A percentile compares a stretch with the other conserved stretches of the same genome.
phyloP scores from a whole-genome alignment of 345 rosid species.

The Populus alba region DNA sequence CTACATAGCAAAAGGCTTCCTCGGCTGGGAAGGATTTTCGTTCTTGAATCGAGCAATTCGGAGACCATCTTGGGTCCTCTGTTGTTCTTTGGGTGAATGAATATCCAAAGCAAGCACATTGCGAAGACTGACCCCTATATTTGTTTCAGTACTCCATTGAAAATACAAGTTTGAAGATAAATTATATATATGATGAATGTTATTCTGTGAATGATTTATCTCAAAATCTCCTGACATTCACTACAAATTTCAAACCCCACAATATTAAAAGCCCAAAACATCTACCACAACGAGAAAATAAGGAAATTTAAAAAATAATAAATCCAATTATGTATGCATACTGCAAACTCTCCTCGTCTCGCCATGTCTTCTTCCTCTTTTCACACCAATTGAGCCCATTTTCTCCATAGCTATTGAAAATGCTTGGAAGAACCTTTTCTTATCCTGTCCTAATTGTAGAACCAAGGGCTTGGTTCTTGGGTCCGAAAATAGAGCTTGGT shows the following conservation, averaged over 20 bases:
- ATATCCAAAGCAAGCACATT: too few relatives aligned
- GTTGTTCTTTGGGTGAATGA: too few relatives aligned
- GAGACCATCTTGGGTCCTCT: too few relatives aligned
- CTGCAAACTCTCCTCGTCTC: conserved; percentile 69
- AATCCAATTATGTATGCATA: conserved; percentile 23
- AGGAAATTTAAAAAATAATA: neutral
- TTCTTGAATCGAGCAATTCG: too few relatives aligned
- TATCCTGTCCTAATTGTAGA: conserved; percentile 47
- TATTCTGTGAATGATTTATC: too few relatives aligned
- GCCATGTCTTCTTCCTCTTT: conserved; percentile 65
- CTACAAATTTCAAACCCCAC: neutral
- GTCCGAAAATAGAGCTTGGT: conserved; percentile 59
- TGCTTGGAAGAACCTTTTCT: conserved; percentile 55
- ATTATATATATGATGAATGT: too few relatives aligned
- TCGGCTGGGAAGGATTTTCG: too few relatives aligned
- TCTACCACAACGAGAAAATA: neutral
- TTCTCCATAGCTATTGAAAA: conserved; percentile 74
- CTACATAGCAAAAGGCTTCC: too few relatives aligned
- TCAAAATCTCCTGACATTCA: neutral
- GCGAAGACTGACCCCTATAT: too few relatives aligned
- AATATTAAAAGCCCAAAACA: neutral
- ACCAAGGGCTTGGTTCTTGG: conserved; percentile 56
- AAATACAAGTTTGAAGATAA: too few relatives aligned
- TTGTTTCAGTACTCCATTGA: too few relatives aligned
- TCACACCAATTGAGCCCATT: conserved; percentile 76